Base-by-base conservation (phyloP, 2,329 filamentous ascomycete species). In the Epichloe aotearoae region DNA sequence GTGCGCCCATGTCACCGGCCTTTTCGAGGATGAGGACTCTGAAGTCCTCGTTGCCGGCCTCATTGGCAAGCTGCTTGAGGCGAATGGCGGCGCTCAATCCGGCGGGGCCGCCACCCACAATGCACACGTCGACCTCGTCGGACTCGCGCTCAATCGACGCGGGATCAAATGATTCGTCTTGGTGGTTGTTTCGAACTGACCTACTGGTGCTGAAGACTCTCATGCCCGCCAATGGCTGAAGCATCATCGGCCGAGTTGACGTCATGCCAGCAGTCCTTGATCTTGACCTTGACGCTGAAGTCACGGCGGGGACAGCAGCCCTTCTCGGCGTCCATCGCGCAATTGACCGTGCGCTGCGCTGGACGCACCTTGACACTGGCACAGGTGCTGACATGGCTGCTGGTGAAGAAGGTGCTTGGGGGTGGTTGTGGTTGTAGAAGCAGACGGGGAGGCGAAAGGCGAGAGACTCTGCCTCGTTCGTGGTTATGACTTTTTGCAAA, bases 111-210 rank as follows among this genome's bases (percentile, higher is more conserved):
- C 88, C 93, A 62, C 93, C 93, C 50, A 98, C 82, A 62, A 98
- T 97, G 69, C 89, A 95, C 33, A 98, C 90, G 68, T 98, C 93
- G 33, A 98, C 93, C 69, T 93, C 73, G 62, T 98, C 93, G 50
- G 82, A 86, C 67, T 97, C 93, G 57, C 93, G 84, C 57, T 97
- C 91, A 52, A 90, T 74, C 50, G 67, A 69, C 23, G 71, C 68
- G 8, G 83, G 83, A 62, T 89, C 83, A 59, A 88, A 86, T 51
- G 71, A 62, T 37, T 80, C 78, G 51, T 26, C 45, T 15, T 59
- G 58, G 34, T 61, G 55, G 43, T 56, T 56, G 55, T 57, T 55
- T 38, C 63, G 59, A 26, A 61, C 55, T 39, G 55, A 54, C 30
- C 57, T 48, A 37, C 60, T 59, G 2, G 66, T 69, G 58, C 64